Base-by-base conservation (phyloP, 1,284 basidiomycete genomes). In the Papiliotrema nemorosa region DNA sequence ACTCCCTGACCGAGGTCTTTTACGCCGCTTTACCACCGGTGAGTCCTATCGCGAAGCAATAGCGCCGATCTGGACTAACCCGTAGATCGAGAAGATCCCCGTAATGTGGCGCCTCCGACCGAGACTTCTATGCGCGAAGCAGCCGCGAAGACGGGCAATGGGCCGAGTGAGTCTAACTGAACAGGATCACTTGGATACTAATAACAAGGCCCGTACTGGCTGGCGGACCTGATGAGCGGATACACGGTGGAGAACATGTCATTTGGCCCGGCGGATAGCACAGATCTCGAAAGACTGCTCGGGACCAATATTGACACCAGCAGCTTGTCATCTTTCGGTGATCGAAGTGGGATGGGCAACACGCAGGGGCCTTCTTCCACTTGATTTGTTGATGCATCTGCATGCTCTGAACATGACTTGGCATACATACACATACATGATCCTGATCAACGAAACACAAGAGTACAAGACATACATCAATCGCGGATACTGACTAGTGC, bases 221-320 rank as follows among this genome's bases (percentile, higher is more conserved):
- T 76, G 2, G 67, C 72, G 31, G 72, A 73, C 36, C 54, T 77
- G 12, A 62, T 77, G 50, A 63, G 64, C 24, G 65, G 67, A 7
- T 75, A 75, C 53, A 73, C 67, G 1, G 71, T 77, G 13, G 65
- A 73, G 52, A 70, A 69, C 44, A 67, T 73, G 64, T 69, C 64
- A 22, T 72, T 75, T 25, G 64, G 68, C n/a, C 74, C 74, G 0
- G 73, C 69, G 7, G 66, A 73, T 47, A 63, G 55, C 18, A 52
- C 68, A 7, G 74, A 76, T 53, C 51, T 76, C 20, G 66, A 72
- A 46, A 51, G 64, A 44, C 35, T 74, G 31, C 41, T 72, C 35
- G 60, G 26, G 3, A 47, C 33, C 2, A 34, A 21, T 14, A 13
- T 25, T 3, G 43, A 35, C 10, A 13, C 20, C 5, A 24, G 9